These are phyloP conservation scores for Sphaerulina vaccinii DNA, from an alignment of 2,329 filamentous ascomycete genomes.

Conservation along the genomic window DNA sequence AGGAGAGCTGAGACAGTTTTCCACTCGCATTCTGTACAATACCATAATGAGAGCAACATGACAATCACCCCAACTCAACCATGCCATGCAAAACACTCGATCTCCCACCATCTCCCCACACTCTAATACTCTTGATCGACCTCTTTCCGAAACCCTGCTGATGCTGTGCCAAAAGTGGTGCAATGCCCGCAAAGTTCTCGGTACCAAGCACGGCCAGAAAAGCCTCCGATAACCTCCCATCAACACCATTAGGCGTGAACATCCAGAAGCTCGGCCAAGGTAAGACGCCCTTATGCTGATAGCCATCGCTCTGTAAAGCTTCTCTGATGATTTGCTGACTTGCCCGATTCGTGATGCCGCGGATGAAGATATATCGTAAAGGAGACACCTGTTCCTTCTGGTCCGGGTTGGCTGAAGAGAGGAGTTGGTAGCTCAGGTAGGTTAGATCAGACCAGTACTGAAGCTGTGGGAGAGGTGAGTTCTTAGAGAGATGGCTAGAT, in stretches of 20 bases:
- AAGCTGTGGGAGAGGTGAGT: slow-evolving; percentile 3
- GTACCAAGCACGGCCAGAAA: slow-evolving; percentile 7
- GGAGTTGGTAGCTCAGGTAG: slow-evolving; percentile 6
- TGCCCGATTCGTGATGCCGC: slow-evolving; percentile 6
- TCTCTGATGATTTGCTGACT: slow-evolving; percentile 4
- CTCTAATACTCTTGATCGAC: slow-evolving; percentile 3
- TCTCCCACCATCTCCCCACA: slow-evolving; percentile 5
- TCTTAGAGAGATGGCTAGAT: background rate
- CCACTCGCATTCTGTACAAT: background rate
- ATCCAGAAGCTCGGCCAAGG: slow-evolving; percentile 11
- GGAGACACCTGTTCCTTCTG: slow-evolving; percentile 2
- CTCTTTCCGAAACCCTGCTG: slow-evolving; percentile 1
- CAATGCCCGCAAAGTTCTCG: slow-evolving; percentile 8
- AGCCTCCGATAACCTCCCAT: background rate
- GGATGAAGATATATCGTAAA: slow-evolving; percentile 4
- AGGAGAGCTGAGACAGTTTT: background rate
- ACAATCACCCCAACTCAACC: slow-evolving; percentile 1
- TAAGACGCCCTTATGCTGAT: background rate
- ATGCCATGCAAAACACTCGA: slow-evolving; percentile 8
- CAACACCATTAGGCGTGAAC: slow-evolving; percentile 1
- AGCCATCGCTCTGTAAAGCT: slow-evolving; percentile 3
- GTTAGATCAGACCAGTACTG: slow-evolving; percentile 10
- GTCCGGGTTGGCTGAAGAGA: background rate
- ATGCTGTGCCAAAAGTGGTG: slow-evolving; percentile 8
- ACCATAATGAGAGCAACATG: background rate